Evolutionary conservation across 805 yeast species (phyloP).

Genomic region (Cyberlindnera samutprakarnensis): DNA sequence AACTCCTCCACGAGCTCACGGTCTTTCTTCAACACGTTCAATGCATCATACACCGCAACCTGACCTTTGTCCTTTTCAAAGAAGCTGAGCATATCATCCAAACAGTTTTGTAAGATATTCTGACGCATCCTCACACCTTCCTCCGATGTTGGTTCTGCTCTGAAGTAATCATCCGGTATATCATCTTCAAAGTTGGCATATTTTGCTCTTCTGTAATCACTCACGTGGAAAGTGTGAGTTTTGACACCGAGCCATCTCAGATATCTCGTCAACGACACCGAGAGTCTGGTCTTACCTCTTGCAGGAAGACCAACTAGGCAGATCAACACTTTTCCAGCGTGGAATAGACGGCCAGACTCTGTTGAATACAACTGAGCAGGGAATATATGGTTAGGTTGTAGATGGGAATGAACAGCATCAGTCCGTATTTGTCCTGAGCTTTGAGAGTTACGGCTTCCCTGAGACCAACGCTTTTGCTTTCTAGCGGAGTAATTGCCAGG

Average conservation of each 20-base stretch:
- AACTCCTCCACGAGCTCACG: constrained; percentile 49
- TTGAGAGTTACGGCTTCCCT: constrained; percentile 11
- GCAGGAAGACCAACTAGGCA: constrained; percentile 92
- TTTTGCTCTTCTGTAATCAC: constrained; percentile 72
- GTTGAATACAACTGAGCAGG: constrained; percentile 94
- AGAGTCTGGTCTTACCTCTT: constrained; percentile 87
- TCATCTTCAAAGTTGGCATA: constrained; percentile 29
- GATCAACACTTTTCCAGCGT: constrained; percentile 89
- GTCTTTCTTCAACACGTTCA: constrained; percentile 70
- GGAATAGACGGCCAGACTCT: constrained; percentile 85
- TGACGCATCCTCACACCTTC: constrained; percentile 48
- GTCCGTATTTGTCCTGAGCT: constrained; percentile 12
- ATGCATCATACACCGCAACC: constrained; percentile 93
- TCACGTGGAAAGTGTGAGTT: constrained; percentile 84
- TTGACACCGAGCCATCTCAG: constrained; percentile 95
- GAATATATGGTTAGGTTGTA: constrained; percentile 58
- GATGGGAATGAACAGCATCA: constrained; percentile 63
- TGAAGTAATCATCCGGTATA: constrained; percentile 64
- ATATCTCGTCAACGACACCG: constrained; percentile 87
- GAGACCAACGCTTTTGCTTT: constrained; percentile 43
- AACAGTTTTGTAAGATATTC: constrained; percentile 53
- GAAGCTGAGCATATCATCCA: constrained; percentile 61
- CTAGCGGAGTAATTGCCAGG: constrained; percentile 52
- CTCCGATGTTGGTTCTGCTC: constrained; percentile 40
- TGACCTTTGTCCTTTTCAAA: constrained; percentile 80